Percentiles rank a stretch among this genome's conserved stretches.
These are phyloP conservation scores for Saccharomycopsis hybrid DNA, from an alignment of 1,139 yeast genomes.

Conservation along the genomic window DNA sequence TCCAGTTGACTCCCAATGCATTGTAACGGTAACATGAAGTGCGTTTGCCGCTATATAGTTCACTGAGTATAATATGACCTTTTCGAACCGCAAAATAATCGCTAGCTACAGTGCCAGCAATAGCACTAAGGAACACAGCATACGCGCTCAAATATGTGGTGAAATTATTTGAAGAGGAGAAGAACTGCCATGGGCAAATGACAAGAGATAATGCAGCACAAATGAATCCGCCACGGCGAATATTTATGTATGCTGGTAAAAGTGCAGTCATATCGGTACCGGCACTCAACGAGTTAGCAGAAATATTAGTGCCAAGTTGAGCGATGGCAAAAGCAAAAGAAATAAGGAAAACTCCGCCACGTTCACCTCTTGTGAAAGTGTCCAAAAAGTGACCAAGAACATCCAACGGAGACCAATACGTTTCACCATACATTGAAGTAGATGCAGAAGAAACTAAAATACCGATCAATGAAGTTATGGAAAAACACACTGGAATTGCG, in stretches of 20 bases:
- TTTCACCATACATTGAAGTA: constrained; percentile 55
- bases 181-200: constrained; percentile 85
- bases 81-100: constrained; percentile 76
- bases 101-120: constrained; percentile 74
- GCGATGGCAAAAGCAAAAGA: constrained; percentile 75
- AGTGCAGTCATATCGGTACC: constrained; percentile 89
- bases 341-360: constrained; percentile 83
- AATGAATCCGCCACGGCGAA: constrained; percentile 74
- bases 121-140: constrained; percentile 78
- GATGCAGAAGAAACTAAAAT: constrained; percentile 82
- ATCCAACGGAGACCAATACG: constrained; percentile 83
- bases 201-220: constrained; percentile 75
- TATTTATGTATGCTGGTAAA: constrained; percentile 70
- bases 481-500: constrained; percentile 70
- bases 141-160: constrained; percentile 82
- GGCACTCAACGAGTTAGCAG: constrained; percentile 83
- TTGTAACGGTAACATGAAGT: constrained; percentile 55
- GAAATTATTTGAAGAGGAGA: constrained; percentile 67
- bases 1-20: constrained; percentile 68
- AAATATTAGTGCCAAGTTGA: constrained; percentile 82
- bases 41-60: constrained; percentile 44
- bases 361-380: constrained; percentile 20
- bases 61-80: constrained; percentile 60
- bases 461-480: constrained; percentile 82
- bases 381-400: constrained; percentile 49